Conservation (phyloP, 208 protist species). For the Trypanosoma caninum region DNA sequence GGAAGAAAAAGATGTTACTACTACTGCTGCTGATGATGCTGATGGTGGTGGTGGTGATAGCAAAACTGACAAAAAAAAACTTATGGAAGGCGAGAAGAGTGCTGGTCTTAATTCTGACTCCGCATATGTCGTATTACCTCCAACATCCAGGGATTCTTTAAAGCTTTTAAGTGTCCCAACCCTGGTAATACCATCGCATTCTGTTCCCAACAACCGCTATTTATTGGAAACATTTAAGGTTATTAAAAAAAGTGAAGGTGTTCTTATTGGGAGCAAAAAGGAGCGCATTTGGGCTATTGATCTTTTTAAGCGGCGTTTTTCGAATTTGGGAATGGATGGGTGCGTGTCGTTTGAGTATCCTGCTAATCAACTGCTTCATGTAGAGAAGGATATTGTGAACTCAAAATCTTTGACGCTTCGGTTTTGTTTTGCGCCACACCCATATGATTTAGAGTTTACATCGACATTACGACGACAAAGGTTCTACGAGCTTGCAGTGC, state of each 20-base stretch:
- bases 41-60: too few relatives aligned
- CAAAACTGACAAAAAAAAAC: too few relatives aligned
- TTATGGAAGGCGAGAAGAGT: too few relatives aligned
- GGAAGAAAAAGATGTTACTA: too few relatives aligned
- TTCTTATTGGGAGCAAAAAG: conserved; percentile 29
- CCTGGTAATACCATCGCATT: conserved; percentile 57
- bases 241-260: conserved; percentile 38
- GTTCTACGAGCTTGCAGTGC: conserved; percentile 70
- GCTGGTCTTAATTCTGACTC: not conserved
- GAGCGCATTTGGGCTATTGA: conserved; percentile 74
- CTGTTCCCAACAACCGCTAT: conserved; percentile 63
- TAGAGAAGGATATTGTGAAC: conserved; percentile 48
- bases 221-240: conserved; percentile 65
- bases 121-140: not conserved
- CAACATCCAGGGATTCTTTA: not conserved
- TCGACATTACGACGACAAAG: conserved; percentile 43
- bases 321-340: conserved; percentile 48
- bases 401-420: conserved; percentile 48
- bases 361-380: conserved; percentile 52
- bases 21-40: too few relatives aligned
- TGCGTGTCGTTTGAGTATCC: conserved; percentile 46
- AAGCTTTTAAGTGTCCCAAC: not conserved
- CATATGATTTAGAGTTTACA: conserved; percentile 68
- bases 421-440: conserved; percentile 71
- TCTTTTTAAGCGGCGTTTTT: conserved; percentile 46